Evolutionary conservation across 345 rosid genomes (phyloP), one percentile per base, ranked within the genome.

Genomic region (Geranium rotundifolium): DNA sequence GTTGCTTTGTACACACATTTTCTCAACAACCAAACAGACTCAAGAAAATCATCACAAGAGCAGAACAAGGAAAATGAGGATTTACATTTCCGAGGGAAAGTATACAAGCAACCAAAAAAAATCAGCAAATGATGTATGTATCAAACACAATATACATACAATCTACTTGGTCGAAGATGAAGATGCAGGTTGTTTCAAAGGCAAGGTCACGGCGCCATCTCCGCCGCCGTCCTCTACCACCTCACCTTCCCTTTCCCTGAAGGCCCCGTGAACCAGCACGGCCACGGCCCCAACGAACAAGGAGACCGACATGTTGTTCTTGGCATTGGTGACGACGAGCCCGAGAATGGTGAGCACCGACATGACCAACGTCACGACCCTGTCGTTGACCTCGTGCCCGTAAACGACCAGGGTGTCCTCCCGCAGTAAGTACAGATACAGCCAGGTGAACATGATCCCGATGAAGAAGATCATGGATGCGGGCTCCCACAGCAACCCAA

Each of bases 401-500:
- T 54, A 58, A 29, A 84, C 14, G 58, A 71, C 29, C 18, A 84
- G 37, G 0, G 88, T 83, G 54, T 63, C 78, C 37, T 83, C 82
- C 0, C 84, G 69, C 52, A 78, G 63, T 59, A 82, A 80, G 72
- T 79, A 86, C 7, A 86, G 73, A 76, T 75, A 86, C 59, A 79
- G 17, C 90, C 90, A 83, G 1, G 80, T 71, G 29, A 65, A 50
- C 68, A 81, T 69, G 82, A 75, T 59, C 71, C 76, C 31, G 18
- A 72, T 7, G 62, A 83, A 69, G 73, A 77, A 61, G 6, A 79
- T 57, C 64, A 85, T 62, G 54, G 85, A 76, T 49, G 76, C n/a
- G 0, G 90, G 92, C 41, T 77, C 80, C 87, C 81, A 85, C 0
- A 87, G 79, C 58, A 84, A 67, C 81, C 71, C 73, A 71, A 81